A percentile compares a stretch with the other conserved stretches of the same genome.
Conservation (phyloP, 2,329 filamentous ascomycete species). For the Ilyonectria sp. region DNA sequence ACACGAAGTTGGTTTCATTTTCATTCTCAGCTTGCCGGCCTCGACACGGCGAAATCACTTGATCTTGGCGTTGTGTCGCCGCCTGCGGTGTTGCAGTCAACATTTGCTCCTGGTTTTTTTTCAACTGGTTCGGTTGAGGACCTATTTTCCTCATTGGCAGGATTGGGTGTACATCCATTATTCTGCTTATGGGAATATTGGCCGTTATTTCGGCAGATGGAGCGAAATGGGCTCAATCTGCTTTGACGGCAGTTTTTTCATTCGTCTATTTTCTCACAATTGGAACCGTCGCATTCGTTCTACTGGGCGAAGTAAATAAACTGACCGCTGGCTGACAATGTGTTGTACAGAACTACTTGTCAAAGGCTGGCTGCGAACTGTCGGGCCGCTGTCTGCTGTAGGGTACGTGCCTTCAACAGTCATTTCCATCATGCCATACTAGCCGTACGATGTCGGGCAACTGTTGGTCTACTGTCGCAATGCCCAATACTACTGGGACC, state of each 20-base stretch:
- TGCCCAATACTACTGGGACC: no score
- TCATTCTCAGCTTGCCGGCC: slow-evolving; percentile 58
- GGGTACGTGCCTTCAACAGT: no score
- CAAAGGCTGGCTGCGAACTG: no score
- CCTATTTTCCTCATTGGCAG: slow-evolving; percentile 56
- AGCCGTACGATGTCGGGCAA: no score
- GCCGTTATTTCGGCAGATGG: slow-evolving; percentile 54
- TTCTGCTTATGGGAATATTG: slow-evolving; percentile 59
- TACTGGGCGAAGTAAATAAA: slow-evolving; percentile 59
- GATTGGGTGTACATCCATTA: slow-evolving; percentile 56
- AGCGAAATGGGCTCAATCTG: slow-evolving; percentile 56
- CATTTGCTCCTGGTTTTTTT: slow-evolving; percentile 57
- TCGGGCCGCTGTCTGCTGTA: no score
- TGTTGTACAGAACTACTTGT: no score
- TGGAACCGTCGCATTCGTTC: slow-evolving; percentile 60
- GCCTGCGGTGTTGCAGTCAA: slow-evolving; percentile 58
- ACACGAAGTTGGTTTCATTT: slow-evolving; percentile 61
- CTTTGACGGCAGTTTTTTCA: slow-evolving; percentile 54
- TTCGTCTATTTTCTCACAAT: slow-evolving; percentile 60
- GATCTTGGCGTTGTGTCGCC: slow-evolving; percentile 58
- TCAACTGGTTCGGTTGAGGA: slow-evolving; percentile 58
- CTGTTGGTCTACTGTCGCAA: no score
- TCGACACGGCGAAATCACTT: slow-evolving; percentile 49
- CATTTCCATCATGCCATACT: no score
- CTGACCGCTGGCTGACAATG: no score